Conservation (phyloP, 495 filamentous ascomycete genomes). For the Haplographium delicatum region DNA sequence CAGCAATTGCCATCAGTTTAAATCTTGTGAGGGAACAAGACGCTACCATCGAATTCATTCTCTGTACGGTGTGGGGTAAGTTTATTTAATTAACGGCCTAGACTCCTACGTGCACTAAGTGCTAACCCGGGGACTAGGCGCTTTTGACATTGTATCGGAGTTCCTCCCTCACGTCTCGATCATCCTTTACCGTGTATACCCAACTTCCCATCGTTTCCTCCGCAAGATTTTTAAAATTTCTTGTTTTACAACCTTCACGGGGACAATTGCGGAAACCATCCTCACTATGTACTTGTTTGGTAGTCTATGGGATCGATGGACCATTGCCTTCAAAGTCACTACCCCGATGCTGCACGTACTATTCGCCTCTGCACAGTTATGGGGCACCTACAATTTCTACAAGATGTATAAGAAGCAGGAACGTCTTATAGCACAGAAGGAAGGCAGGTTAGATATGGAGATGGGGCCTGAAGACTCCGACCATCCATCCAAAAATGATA, state of each 20-base stretch:
- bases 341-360: constrained; percentile 43
- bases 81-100: constrained; percentile 1
- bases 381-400: constrained; percentile 41
- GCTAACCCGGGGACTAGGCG: constrained; percentile 28
- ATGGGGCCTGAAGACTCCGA: neutral
- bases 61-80: constrained; percentile 46
- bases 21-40: constrained; percentile 34
- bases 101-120: no score
- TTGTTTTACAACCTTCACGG: constrained; percentile 35
- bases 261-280: constrained; percentile 39
- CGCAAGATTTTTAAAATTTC: constrained; percentile 36
- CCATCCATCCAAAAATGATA: neutral
- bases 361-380: constrained; percentile 40
- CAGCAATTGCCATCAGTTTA: constrained; percentile 41
- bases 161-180: constrained; percentile 46
- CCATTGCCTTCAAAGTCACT: constrained; percentile 42
- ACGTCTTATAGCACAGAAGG: constrained; percentile 20
- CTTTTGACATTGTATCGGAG: constrained; percentile 45
- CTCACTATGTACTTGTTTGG: constrained; percentile 47
- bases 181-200: constrained; percentile 42
- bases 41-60: constrained; percentile 43
- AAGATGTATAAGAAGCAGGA: constrained; percentile 36
- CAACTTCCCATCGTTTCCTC: constrained; percentile 36
- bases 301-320: constrained; percentile 39
- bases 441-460: neutral